These are phyloP conservation scores for Colletotrichum eleusines DNA, from an alignment of 2,329 filamentous ascomycete genomes.

Conservation along the genomic window DNA sequence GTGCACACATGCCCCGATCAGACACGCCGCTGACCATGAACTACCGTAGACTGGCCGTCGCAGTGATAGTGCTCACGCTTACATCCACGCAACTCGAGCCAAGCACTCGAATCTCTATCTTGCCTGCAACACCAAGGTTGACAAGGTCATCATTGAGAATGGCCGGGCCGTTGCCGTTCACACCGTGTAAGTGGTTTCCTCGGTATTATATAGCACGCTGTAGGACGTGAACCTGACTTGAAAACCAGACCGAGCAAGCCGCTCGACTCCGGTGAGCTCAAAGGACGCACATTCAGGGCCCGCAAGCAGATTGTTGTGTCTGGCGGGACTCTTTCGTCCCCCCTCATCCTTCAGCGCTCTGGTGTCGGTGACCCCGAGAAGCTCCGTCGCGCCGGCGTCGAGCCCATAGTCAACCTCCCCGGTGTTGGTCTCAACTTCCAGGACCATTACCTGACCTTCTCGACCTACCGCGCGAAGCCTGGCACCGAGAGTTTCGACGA, in stretches of 20 bases:
- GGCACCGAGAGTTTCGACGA: conserved; percentile 84
- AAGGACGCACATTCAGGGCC: conserved; percentile 69
- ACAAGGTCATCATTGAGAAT: conserved; percentile 80
- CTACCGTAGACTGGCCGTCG: conserved; percentile 73
- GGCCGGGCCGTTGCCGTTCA: conserved; percentile 78
- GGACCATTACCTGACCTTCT: conserved; percentile 80
- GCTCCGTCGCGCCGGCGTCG: conserved; percentile 74
- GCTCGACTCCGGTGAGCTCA: conserved; percentile 66
- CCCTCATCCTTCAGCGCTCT: conserved; percentile 80
- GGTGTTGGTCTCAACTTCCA: conserved; percentile 84
- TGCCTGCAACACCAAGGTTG: conserved; percentile 80
- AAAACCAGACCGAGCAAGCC: conserved; percentile 70
- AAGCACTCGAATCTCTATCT: conserved; percentile 79
- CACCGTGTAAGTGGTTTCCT: conserved; percentile 62
- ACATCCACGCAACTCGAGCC: conserved; percentile 80
- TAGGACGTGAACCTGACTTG: conserved; percentile 32
- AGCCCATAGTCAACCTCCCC: conserved; percentile 77
- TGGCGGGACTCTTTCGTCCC: conserved; percentile 79
- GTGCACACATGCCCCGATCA: neutral
- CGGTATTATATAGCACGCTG: conserved; percentile 50
- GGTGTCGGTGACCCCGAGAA: conserved; percentile 80
- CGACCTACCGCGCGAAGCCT: conserved; percentile 78
- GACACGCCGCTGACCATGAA: conserved; percentile 13
- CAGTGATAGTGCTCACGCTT: conserved; percentile 82
- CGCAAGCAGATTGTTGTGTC: conserved; percentile 81